Base-by-base conservation (phyloP, 192 early-diverging fungal species). In the Backusella mclennaniae region DNA sequence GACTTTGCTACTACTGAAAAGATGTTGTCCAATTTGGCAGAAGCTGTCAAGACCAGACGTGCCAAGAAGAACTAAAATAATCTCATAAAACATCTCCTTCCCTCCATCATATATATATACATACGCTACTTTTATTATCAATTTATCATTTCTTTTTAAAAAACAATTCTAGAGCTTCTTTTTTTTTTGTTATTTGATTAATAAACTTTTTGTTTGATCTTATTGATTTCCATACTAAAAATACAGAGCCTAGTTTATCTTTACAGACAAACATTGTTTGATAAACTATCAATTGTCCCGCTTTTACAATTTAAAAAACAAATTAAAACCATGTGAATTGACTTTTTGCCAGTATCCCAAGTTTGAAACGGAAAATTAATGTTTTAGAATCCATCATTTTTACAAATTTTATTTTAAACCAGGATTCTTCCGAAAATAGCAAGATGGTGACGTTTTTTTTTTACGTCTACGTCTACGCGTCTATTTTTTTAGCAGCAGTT, bases 1-100 rank as follows among this genome's bases (percentile, higher is more conserved):
- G 85, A 89, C 70, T 99, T 95, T 95, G 95, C 96, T 38, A 89
- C 91, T 75, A 99, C 97, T 0, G 91, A 93, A 12, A 80, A 89
- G 21, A 88, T 93, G 35, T 85, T 98, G 7, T 90, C 96, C 12
- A 84, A 83, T 36, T 83, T 96, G 74, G 83, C 89, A 46, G 89
- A 92, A 78, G 94, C 89, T 81, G 93, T 96, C 35, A 89, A 86
- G 69, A 84, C 85, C 70, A 87, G 94, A 68, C 88, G 93, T 46
- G 73, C 77, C 21, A 63, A 63, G 11, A 63, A 63, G 23, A 63
- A 63, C 56, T 63, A 63, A 63, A 63, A 15, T 44, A 4, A 12
- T 23, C 17, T 53, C 53, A 26, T 56, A 44, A 44, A 19, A 2
- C 21, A 23, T 56, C 26, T 9, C n/a, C 23, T 26, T 63, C 3